Evolutionary conservation across 2,329 filamentous ascomycete species (phyloP).

Genomic region (Ophiostoma australiae): DNA sequence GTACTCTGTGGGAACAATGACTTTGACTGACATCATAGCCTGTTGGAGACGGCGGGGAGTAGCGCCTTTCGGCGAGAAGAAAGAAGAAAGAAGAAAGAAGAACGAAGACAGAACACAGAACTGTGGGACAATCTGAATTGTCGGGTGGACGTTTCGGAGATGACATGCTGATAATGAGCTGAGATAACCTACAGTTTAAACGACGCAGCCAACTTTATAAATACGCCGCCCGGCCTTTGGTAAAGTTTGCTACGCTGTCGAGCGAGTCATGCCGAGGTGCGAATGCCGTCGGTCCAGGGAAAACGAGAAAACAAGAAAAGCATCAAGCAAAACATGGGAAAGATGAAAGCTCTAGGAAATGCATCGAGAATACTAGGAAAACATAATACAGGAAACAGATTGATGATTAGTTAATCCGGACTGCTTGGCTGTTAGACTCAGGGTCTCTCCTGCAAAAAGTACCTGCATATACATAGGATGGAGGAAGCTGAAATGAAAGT

Average conservation of each 20-base stretch:
- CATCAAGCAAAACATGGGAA: neutral
- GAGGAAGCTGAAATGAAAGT: neutral
- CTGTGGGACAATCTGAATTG: neutral
- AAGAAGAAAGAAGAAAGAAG: neutral
- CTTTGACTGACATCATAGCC: neutral
- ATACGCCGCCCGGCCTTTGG: neutral
- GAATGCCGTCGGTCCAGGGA: neutral
- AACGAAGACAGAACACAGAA: too few relatives aligned
- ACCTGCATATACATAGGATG: neutral
- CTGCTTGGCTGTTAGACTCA: neutral
- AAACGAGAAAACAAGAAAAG: neutral
- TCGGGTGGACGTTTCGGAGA: neutral
- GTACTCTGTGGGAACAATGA: neutral
- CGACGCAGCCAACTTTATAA: neutral
- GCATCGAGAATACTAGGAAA: neutral
- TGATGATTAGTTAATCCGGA: neutral
- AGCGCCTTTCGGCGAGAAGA: neutral
- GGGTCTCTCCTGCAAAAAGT: neutral
- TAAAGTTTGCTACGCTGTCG: neutral
- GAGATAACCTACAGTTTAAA: neutral
- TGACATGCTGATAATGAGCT: neutral
- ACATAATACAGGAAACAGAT: neutral
- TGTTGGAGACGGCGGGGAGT: neutral
- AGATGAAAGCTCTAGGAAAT: neutral
- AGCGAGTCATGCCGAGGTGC: neutral